Base-by-base conservation (phyloP, 106 monocot genomes). In the Alisma plantagoaquatica region DNA sequence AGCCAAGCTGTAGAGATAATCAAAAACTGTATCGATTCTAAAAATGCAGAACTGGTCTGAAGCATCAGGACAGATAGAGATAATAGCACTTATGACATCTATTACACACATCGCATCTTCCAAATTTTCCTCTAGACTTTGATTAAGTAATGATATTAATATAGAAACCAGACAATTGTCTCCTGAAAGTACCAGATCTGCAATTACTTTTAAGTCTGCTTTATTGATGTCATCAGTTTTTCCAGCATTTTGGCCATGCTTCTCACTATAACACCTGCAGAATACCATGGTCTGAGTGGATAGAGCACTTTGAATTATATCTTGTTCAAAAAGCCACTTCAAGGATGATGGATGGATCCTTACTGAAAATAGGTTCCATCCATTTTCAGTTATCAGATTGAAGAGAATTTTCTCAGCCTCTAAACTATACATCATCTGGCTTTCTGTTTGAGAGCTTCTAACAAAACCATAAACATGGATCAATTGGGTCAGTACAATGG, bases 281-380 rank as follows among this genome's bases (percentile, higher is more conserved):
- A 98, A 98, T 49, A 71, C 68, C 30, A 84, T 65, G 23, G 89
- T 54, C 54, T 78, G 81, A 21, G 61, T 9, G n/a, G 68, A 78
- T 23, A 98, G 52, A 21, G 78, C 62, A 2, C 16, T 9, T 29
- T 49, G 49, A 18, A 88, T 58, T 29, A 30, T 67, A 56, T 81
- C 75, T 56, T 85, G 84, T 63, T 79, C 75, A 24, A 89, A 89
- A 27, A 98, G 64, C 96, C 96, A 98, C 56, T 72, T 84, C 33
- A 98, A 43, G 54, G 84, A 65, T 49, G 57, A 54, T 38, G 89
- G 89, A 72, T 89, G 84, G 47, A 72, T 70, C 21, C 75, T 41
- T 41, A 85, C 69, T 10, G 57, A 48, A 23, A 98, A 71, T 63
- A 98, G 55, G 32, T 84, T 73, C 76, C 81, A 71, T 16, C 85